These are phyloP conservation scores for Trichocomaceae sp. DNA, from an alignment of 2,329 filamentous ascomycete species.

Conservation along the genomic window DNA sequence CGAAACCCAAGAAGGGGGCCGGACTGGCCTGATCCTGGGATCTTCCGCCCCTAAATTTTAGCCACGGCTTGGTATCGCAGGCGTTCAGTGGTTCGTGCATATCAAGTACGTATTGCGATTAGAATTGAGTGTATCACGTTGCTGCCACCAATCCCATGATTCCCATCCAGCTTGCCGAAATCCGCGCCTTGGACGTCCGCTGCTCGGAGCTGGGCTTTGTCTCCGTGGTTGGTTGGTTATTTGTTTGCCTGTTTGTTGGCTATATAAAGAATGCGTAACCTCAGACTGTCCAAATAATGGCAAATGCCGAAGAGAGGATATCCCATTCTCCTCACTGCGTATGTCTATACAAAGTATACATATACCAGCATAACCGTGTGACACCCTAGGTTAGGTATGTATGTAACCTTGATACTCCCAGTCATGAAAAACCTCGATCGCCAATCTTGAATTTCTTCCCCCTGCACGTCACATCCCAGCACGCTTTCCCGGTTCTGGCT, in stretches of 20 bases:
- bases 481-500: constrained; percentile 2
- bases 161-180: neutral
- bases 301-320: neutral
- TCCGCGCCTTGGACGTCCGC: neutral
- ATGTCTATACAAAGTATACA: too few species aligned
- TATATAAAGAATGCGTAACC: neutral
- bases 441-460: neutral
- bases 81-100: neutral
- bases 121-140: neutral
- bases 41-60: neutral
- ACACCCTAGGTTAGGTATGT: too few species aligned
- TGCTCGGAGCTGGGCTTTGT: neutral
- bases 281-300: neutral
- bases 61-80: neutral
- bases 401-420: too few species aligned
- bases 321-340: neutral
- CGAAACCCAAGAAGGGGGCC: neutral
- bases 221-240: neutral
- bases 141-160: neutral
- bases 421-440: too few species aligned
- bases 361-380: too few species aligned
- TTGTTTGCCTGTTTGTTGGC: too few species aligned
- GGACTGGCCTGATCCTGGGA: neutral
- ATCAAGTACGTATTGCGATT: neutral
- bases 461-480: neutral